These are phyloP conservation scores for Neonectria hederae DNA, from an alignment of 2,329 filamentous ascomycete genomes.

Conservation along the genomic window DNA sequence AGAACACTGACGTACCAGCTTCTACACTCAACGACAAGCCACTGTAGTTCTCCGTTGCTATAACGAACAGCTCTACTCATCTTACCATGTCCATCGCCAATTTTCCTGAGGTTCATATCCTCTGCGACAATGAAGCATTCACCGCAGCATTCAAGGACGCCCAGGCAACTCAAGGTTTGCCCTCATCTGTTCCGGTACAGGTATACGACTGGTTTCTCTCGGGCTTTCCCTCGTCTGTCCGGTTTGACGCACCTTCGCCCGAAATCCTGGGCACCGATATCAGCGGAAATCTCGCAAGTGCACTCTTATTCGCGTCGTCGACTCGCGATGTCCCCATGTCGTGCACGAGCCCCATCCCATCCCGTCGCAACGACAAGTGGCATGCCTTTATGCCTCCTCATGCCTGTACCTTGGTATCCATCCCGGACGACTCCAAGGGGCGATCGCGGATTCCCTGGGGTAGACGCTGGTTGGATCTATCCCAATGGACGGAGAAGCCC, in stretches of 20 bases:
- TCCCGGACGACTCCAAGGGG: conserved; percentile 48
- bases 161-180: conserved; percentile 32
- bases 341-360: conserved; percentile 57
- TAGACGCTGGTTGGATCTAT: no score
- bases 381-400: conserved; percentile 61
- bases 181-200: conserved; percentile 44
- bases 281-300: no score
- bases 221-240: conserved; percentile 46
- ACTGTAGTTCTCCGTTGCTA: no score
- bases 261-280: no score
- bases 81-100: no score
- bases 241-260: conserved; percentile 58
- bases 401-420: conserved; percentile 57
- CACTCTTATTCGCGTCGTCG: no score
- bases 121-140: conserved; percentile 2
- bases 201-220: conserved; percentile 52
- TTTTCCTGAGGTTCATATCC: conserved; percentile 2
- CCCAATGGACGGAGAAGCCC: no score
- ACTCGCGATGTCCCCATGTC: conserved; percentile 55
- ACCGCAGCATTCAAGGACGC: conserved; percentile 2
- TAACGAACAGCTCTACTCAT: no score
- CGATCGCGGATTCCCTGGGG: conserved; percentile 50
- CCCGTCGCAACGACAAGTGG: conserved; percentile 55
- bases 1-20: no score
- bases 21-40: no score